Base-by-base conservation (phyloP, 768 basidiomycete species). In the Lactifluus subvellereus region DNA sequence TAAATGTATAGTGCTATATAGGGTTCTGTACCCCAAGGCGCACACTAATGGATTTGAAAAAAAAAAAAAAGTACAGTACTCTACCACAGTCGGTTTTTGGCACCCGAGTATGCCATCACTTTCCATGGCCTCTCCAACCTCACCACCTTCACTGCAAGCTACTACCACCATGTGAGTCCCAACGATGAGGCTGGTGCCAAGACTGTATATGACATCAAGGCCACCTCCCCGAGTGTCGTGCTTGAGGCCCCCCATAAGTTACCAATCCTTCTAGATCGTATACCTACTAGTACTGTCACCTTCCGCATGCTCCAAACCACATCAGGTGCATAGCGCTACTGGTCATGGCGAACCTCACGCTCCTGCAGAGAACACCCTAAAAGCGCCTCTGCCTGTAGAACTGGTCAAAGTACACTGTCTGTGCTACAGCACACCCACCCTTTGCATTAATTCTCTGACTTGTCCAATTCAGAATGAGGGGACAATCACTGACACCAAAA, bases 161-260 rank as follows among this genome's bases (percentile, higher is more conserved):
- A 98, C 84, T 98, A 98, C 83, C 97, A 99, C 84, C 89, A 89
- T 65, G 94, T 97, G 74, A 89, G 81, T 75, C 76, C 80, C 63
- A 92, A 94, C 71, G 92, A 95, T 56, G 94, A 96, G 79, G 94
- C 92, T 64, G 93, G 93, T 74, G 94, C 94, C 67, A 94, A 94
- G 84, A 96, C 95, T 40, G 82, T 96, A 75, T 99, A 96, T 75
- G 94, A 98, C 80, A 83, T 88, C 77, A 96, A 96, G 80, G 80
- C 88, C 61, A 89, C 94, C 68, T 84, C 89, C 63, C 84, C 86
- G n/a, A 61, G 88, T 86, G 75, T 98, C 71, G 83, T 82, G 57
- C 84, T 98, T 69, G 96, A 98, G 78, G 94, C 98, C 66, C 97
- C 22, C 22, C 22, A 22, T 22, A 22, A 22, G 22, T 22, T 22